Base-by-base conservation (phyloP, 2,329 filamentous ascomycete genomes). In the Aspergillus versicolor region DNA sequence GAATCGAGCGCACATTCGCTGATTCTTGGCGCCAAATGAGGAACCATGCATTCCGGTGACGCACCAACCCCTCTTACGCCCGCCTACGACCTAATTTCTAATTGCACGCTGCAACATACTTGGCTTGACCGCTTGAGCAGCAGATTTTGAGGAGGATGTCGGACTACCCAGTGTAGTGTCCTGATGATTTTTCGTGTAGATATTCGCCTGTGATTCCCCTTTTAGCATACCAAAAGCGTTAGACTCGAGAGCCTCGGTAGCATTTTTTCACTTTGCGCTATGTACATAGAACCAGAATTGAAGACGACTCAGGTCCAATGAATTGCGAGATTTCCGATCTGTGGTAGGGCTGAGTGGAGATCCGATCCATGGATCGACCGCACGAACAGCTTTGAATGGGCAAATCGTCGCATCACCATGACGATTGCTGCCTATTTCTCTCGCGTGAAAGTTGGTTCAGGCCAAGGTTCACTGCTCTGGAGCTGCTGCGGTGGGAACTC, bases 11-110 rank as follows among this genome's bases (percentile, higher is more conserved):
- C 56, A 67, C 68, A 6, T 66, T 74, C 13, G 71, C 63, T 11
- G 69, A 67, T 59, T 69, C 67, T 38, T 73, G 70, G 70, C 71
- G 71, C 40, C 62, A 73, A 27, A 66, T 74, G 61, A 69, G 65
- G 54, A 64, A 71, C 24, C 70, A 73, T 59, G 68, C 69, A 46
- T 73, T 72, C 59, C 63, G 68, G 53, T 71, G 59, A 67, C 34
- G 41, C n/a, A 43, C 43, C 21, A 37, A 19, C 15, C 32, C 42
- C 21, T 44, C 17, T 53, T 38, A 58, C 43, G 50, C 32, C 44
- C 40, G 49, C 41, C 49, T 47, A 54, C 52, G 38, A 48, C 40
- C 49, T 49, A 54, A 54, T 54, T 55, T 38, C 17, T 54, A 50
- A 30, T 30, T 50, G 50, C 41, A n/a, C 44, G 38, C 22, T 34